phyloP scores from a whole-genome alignment of 2,329 filamentous ascomycete genomes.

The Penicillium sp. region DNA sequence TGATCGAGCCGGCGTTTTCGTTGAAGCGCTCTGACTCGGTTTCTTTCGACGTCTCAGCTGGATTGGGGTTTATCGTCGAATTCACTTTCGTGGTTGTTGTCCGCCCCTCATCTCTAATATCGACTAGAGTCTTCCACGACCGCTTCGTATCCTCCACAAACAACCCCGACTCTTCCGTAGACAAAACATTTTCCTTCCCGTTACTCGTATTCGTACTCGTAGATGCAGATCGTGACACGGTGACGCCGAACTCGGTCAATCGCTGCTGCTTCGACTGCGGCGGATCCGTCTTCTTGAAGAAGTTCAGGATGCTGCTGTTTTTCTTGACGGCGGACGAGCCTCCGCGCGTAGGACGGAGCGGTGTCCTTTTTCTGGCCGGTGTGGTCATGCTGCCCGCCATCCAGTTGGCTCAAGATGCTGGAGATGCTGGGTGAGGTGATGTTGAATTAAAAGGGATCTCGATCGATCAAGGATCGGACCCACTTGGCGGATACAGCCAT shows the following conservation, averaged over 20 bases:
- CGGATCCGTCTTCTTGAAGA: constrained; percentile 67
- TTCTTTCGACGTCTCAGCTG: background rate
- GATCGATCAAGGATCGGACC: no score
- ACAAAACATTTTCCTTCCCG: background rate
- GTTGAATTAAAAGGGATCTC: no score
- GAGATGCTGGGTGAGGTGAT: background rate
- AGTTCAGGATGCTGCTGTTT: constrained; percentile 65
- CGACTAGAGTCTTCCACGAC: constrained; percentile 5
- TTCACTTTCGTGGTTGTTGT: background rate
- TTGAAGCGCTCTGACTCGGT: constrained; percentile 26
- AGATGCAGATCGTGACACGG: constrained; percentile 32
- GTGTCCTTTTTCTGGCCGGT: constrained; percentile 5
- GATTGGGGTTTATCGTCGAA: background rate
- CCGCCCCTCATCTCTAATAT: constrained; percentile 8
- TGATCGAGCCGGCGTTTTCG: constrained; percentile 28
- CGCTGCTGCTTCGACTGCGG: constrained; percentile 48
- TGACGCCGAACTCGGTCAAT: constrained; percentile 46
- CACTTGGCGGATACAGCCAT: no score
- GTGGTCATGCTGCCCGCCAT: constrained; percentile 12
- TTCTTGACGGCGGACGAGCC: constrained; percentile 21
- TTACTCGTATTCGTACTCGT: constrained; percentile 2
- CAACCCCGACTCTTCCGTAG: constrained; percentile 17
- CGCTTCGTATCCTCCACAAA: constrained; percentile 35
- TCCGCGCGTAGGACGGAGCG: background rate
- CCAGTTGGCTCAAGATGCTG: no score